Evolutionary conservation across 106 monocot species (phyloP), one percentile per base, ranked within the genome.

Genomic region (Platanthera guangdongensis): DNA sequence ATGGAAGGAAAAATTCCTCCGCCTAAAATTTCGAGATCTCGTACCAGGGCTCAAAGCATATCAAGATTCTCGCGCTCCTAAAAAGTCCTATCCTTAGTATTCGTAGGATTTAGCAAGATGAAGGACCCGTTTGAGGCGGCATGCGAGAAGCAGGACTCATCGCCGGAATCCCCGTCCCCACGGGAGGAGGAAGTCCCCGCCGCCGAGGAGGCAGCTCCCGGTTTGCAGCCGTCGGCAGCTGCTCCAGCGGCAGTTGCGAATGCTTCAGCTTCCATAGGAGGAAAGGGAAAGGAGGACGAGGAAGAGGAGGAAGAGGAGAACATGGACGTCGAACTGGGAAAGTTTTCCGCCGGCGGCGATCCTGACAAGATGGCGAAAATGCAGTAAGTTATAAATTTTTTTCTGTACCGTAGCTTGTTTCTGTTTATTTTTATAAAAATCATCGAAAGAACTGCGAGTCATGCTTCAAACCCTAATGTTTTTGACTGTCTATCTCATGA

Each of bases 61-160:
- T 32, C 32, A 32, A 2, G 0, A 32, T 32, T 32, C 32, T 32
- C 32, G 32, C 32, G 32, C 32, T n/a, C n/a, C n/a, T n/a, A n/a
- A n/a, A n/a, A n/a, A n/a, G n/a, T 32, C 0, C 32, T 32, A 32
- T 32, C 32, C 32, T 59, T 59, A 18, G 59, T n/a, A 19, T 59
- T 55, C 4, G 55, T 55, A 15, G 55, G 11, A 55, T n/a, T 59
- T 59, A 19, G 1, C 1, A 30, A 65, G 0, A 95, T 92, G 92
- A 96, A 93, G 80, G 93, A 96, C 65, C 95, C 95, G 15, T 95
- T 95, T 80, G 95, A 95, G 79, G 92, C 95, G 16, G 85, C 83
- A 28, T 82, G 68, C 47, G 90, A 94, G 78, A 86, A 95, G 78
- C 86, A 89, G 64, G 93, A 93, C 14, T 87, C 93, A 22, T 92